Conservation (phyloP, 1,139 yeast genomes). For the Arxiozyma telluris region DNA sequence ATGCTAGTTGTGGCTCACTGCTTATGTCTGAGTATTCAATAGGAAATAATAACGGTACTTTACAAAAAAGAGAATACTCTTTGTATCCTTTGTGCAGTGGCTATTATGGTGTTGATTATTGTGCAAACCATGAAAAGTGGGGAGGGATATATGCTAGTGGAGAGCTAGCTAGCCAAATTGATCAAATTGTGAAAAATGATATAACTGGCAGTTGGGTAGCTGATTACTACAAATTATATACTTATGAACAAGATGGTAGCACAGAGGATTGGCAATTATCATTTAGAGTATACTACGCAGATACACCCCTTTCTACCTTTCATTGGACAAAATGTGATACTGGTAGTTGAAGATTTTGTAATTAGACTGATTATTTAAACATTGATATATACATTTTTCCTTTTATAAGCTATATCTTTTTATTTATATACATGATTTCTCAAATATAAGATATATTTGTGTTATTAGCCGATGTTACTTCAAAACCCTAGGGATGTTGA, state of each 20-base stretch:
- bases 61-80: too few species aligned
- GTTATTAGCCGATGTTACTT: too few species aligned
- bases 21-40: too few species aligned
- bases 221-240: conserved; percentile 2
- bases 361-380: too few species aligned
- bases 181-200: neutral
- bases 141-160: conserved; percentile 1
- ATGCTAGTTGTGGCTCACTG: too few species aligned
- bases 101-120: neutral
- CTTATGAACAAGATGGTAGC: neutral
- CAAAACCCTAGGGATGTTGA: too few species aligned
- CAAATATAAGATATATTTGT: too few species aligned
- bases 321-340: conserved; percentile 2
- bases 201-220: neutral
- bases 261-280: neutral
- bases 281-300: neutral
- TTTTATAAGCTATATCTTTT: too few species aligned
- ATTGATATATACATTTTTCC: too few species aligned
- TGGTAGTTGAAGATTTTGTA: neutral
- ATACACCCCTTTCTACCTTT: neutral
- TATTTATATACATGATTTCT: too few species aligned
- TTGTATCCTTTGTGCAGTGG: neutral
- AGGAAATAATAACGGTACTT: too few species aligned
- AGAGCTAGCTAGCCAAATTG: neutral
- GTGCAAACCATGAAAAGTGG: conserved; percentile 2